Percentiles rank a stretch among this genome's conserved stretches.
phyloP scores from a whole-genome alignment of 2,329 filamentous ascomycete genomes.

The Fusarium musae region DNA sequence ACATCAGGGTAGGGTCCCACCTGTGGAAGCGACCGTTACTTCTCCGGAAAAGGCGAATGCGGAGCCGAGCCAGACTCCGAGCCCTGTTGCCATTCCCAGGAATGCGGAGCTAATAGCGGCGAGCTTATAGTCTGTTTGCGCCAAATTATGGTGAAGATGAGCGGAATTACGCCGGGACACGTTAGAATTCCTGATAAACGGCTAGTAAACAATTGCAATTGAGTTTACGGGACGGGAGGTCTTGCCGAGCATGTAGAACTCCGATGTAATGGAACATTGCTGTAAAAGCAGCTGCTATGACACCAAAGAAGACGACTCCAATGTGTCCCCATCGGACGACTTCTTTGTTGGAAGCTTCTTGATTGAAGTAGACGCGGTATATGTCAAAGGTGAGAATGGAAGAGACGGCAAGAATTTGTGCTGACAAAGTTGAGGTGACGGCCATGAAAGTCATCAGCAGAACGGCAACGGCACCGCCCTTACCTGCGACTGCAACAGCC shows the following conservation, averaged over 20 bases:
- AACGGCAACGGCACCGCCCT: not conserved
- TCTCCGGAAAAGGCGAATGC: not conserved
- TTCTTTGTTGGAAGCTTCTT: slow-evolving; percentile 56
- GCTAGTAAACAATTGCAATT: not conserved
- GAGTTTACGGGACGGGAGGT: accelerated
- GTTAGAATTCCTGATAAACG: not conserved
- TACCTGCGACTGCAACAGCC: not conserved
- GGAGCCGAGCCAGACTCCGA: not conserved
- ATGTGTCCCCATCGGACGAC: slow-evolving; percentile 63
- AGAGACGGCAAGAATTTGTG: slow-evolving; percentile 63
- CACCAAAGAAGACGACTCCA: slow-evolving; percentile 53
- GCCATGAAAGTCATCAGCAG: not conserved
- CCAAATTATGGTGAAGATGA: not conserved
- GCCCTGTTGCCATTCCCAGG: not conserved
- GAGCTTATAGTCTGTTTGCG: not conserved
- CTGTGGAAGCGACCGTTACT: not conserved
- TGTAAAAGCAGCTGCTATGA: not conserved
- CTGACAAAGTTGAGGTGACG: slow-evolving; percentile 62
- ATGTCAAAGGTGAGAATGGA: slow-evolving; percentile 66
- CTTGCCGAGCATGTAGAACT: not conserved
- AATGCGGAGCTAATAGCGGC: not conserved
- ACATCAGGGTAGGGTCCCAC: not conserved
- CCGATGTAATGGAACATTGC: not conserved
- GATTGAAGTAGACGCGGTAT: slow-evolving; percentile 62
- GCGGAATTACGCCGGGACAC: not conserved